These are phyloP conservation scores for Floccularia luteovirens DNA, from an alignment of 768 basidiomycete species.

Conservation along the genomic window DNA sequence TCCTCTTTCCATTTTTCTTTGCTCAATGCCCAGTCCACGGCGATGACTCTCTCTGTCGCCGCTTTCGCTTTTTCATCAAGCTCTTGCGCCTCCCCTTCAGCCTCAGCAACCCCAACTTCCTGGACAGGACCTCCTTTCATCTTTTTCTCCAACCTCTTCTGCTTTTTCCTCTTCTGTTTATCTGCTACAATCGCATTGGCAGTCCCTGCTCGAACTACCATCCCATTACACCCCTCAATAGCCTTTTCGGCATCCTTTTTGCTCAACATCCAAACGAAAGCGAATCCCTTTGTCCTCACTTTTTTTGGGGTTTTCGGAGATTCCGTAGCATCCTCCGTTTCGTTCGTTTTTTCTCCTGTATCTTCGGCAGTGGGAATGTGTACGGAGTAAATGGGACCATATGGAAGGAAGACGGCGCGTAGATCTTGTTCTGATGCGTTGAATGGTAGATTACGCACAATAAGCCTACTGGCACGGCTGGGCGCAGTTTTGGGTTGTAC, in stretches of 20 bases:
- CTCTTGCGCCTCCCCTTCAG: conserved; percentile 25
- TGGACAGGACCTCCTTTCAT: conserved; percentile 28
- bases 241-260: conserved; percentile 81
- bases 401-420: conserved; percentile 77
- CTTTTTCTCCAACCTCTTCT: conserved; percentile 46
- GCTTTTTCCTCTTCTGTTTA: conserved; percentile 66
- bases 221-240: conserved; percentile 74
- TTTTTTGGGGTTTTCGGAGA: no score
- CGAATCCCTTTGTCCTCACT: conserved; percentile 68
- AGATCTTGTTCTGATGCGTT: conserved; percentile 81
- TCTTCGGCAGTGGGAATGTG: conserved; percentile 54
- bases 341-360: conserved; percentile 17
- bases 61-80: conserved; percentile 23
- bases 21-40: conserved; percentile 95
- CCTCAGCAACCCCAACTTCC: conserved; percentile 23
- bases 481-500: conserved; percentile 36
- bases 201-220: conserved; percentile 54
- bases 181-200: conserved; percentile 46
- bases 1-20: conserved; percentile 90
- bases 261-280: conserved; percentile 91
- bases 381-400: conserved; percentile 82
- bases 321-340: conserved; percentile 16
- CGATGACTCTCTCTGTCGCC: conserved; percentile 57
- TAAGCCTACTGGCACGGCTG: conserved; percentile 72
- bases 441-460: conserved; percentile 87